Base-by-base conservation (phyloP, 2,329 filamentous ascomycete genomes). In the Penicillium sp. region DNA sequence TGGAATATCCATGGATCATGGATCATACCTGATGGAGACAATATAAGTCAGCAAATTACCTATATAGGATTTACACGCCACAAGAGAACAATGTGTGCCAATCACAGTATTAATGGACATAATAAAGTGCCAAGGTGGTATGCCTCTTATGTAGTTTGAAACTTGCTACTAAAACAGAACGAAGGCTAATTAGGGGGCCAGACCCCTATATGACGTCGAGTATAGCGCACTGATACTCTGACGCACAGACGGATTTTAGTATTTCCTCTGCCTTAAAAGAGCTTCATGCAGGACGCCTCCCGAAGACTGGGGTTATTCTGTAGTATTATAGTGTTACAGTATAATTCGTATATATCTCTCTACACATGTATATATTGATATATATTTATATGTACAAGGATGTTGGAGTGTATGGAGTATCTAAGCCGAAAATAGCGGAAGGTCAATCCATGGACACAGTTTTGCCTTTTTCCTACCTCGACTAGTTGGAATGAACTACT, bases 111-210 rank as follows among this genome's bases (percentile, higher is more conserved):
- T 25, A 5, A 15, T 25, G 25, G 25, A 11, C 9, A 34, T 16
- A 15, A 2, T 21, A 19, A 39, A 39, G 9, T 39, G 21, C 36
- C 23, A 27, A 39, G 23, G 23, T 27, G 8, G 5, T 25, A 44
- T 41, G 4, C 34, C 34, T 36, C n/a, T 8, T 36, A 16, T 16
- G 31, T 27, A 23, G 23, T n/a, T 38, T 19, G 21, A 23, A 40
- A 15, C 7, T 16, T 41, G 21, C 11, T 25, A 15, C 21, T 2
- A 11, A 43, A 47, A 16, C 6, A 19, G 29, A 25, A 21, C 19
- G 19, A 21, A 27, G 59, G 56, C 59, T 60, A 59, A 60, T 60
- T 60, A 50, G 46, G 56, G 56, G 59, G 59, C 45, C 59, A 59
- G 56, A 53, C 56, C 53, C 43, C 45, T 23, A 41, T 40, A 57